These are phyloP conservation scores for Boletus tomentosulus DNA, from an alignment of 768 basidiomycete genomes.

Conservation along the genomic window DNA sequence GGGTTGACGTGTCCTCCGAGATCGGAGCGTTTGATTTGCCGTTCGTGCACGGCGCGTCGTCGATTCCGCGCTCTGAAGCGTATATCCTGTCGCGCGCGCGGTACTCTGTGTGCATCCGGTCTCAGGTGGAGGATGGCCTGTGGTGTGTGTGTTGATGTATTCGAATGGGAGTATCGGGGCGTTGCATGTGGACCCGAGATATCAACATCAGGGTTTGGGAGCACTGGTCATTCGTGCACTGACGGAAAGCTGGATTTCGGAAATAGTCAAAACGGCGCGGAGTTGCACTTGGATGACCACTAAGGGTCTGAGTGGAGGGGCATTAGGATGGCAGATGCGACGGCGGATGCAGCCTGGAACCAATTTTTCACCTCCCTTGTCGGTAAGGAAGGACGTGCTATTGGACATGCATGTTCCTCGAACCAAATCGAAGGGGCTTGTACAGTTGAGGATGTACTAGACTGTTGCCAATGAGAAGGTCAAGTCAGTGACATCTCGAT, in stretches of 20 bases:
- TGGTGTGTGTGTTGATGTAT: conserved; percentile 18
- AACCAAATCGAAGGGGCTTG: no score
- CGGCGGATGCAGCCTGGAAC: not conserved
- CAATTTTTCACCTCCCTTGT: conserved; percentile 4
- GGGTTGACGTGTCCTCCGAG: not conserved
- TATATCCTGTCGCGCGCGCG: conserved; percentile 19
- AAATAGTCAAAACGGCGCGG: not conserved
- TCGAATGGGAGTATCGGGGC: conserved; percentile 18
- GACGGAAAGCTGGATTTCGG: conserved; percentile 7
- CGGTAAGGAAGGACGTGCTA: no score
- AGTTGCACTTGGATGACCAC: no score
- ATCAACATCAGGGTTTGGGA: conserved; percentile 13
- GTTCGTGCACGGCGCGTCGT: conserved; percentile 5
- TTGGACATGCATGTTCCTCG: no score
- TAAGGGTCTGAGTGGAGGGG: conserved; percentile 18
- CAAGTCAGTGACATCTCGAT: no score
- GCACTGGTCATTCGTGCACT: conserved; percentile 2
- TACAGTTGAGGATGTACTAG: no score
- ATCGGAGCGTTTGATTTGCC: conserved; percentile 8
- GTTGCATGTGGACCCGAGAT: conserved; percentile 2
- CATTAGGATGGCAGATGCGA: conserved; percentile 7
- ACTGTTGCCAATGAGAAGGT: no score
- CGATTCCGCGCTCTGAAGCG: conserved; percentile 14
- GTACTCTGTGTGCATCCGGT: conserved; percentile 23
- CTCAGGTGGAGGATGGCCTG: not conserved